phyloP scores from a whole-genome alignment of 169 alveolate species.

The Plasmodium chabaudi region DNA sequence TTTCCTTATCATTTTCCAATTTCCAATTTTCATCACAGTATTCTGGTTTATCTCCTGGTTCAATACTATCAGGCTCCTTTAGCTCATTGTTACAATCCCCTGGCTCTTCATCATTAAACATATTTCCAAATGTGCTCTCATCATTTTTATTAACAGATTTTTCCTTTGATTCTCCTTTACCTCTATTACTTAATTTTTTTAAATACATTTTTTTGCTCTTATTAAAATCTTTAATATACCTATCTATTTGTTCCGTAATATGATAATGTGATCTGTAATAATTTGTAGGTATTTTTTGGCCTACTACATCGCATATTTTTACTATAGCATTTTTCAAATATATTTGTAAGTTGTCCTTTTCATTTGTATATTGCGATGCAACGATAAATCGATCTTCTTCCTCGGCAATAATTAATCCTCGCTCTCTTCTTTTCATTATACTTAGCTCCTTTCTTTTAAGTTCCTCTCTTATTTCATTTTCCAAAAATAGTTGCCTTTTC shows the following conservation, averaged over 20 bases:
- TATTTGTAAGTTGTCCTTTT: constrained; percentile 19
- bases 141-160: too few species aligned
- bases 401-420: constrained; percentile 69
- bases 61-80: not conserved
- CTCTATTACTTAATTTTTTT: not conserved
- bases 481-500: not conserved
- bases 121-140: too few species aligned
- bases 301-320: constrained; percentile 10
- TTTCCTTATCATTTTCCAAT: not conserved
- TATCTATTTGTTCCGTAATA: constrained; percentile 7
- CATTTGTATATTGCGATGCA: constrained; percentile 57
- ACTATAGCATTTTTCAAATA: constrained; percentile 30
- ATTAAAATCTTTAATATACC: constrained; percentile 18
- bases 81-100: too few species aligned
- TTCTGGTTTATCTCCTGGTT: not conserved
- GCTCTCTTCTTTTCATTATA: constrained; percentile 47
- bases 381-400: constrained; percentile 73
- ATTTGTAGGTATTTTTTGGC: constrained; percentile 37
- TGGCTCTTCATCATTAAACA: too few species aligned
- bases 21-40: not conserved
- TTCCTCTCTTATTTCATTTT: constrained; percentile 36
- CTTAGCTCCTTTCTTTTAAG: constrained; percentile 40
- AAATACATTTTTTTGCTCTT: constrained; percentile 26
- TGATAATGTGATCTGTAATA: constrained; percentile 43
- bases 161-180: not conserved